Base-by-base conservation (phyloP, 768 basidiomycete species). In the Ramaria rubella region DNA sequence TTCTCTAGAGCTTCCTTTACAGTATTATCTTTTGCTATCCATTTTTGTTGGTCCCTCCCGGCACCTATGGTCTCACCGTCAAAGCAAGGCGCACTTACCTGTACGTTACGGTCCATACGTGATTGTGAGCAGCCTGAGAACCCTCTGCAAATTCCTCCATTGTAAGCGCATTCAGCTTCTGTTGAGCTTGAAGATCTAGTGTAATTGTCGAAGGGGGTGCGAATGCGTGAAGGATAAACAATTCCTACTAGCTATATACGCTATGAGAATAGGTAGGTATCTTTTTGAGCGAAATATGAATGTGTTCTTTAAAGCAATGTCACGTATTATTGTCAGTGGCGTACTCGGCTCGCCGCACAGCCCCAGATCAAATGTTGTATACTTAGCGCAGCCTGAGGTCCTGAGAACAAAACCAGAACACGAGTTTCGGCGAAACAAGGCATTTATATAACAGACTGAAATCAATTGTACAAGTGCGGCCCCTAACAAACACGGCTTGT, bases 71-170 rank as follows among this genome's bases (percentile, higher is more conserved):
- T 68, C 55, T 73, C 67, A 6, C 77, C 80, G 29, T 68, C 61
- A 61, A 53, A 19, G 23, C 8, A 29, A 51, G 62, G 60, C 44
- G 54, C 79, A 62, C 61, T 84, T 85, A 72, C 69, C 80, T 83
- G 67, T 81, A 85, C 21, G 74, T 65, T n/a, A 73, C 66, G 9
- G 73, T 80, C 84, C 84, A 87, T 21, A 63, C 55, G 46, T 26
- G 23, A 42, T n/a, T n/a, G n/a, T n/a, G n/a, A 29, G 70, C 61
- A 11, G 70, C 67, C 61, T 78, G 65, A 8, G 73, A 58, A 1
- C 84, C 83, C 4, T 68, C 60, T 1, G 42, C 60, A 1, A 60
- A 63, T 48, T 79, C 76, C 14, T 52, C 67, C 69, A 72, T 85
- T 43, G 67, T 74, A 50, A 84, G 72, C 4, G 70, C 59, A 45